Base-by-base conservation (phyloP, 306 rosid genomes). In the Pyrus bretschneideri region DNA sequence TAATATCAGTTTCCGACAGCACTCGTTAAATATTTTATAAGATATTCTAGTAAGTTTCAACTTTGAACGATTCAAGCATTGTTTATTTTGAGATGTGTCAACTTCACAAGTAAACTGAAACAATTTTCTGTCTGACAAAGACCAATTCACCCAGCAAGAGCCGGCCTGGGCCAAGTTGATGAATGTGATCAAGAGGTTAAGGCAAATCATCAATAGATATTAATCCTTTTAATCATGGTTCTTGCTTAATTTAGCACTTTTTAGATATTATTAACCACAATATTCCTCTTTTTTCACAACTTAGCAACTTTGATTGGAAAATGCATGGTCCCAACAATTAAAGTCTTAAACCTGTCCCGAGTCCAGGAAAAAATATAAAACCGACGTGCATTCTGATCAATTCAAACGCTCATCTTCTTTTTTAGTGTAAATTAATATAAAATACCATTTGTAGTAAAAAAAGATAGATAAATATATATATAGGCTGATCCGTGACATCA, bases 171-270 rank as follows among this genome's bases (percentile, higher is more conserved):
- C 55, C 55, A 51, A 15, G 55, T 17, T 51, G 55, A 15, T 51
- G 55, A 51, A 6, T 17, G 21, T 5, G 15, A 51, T 7, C 2
- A 73, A 60, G 40, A 33, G 58, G 27, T 42, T 60, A 49, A 59
- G 9, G 69, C 6, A 73, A 17, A 38, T 33, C 49, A 31, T 15
- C 35, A 15, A 38, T 38, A 23, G 55, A 19, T 27, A 17, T 61
- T 23, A n/a, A 17, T 73, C 45, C 69, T 73, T 73, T 62, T 44
- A 54, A 74, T 62, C 77, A 31, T 70, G 79, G 61, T 66, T 72
- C 73, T 63, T 40, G 23, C 30, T 69, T 59, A 18, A 61, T 51
- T 33, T 27, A 29, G 58, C 42, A 4, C 27, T 73, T 35, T 42
- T 27, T 13, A 9, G 31, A 40, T 58, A 44, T 11, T 60, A 19